Conservation (phyloP, 805 yeast genomes). For the Zygoascus bituminiphila region DNA sequence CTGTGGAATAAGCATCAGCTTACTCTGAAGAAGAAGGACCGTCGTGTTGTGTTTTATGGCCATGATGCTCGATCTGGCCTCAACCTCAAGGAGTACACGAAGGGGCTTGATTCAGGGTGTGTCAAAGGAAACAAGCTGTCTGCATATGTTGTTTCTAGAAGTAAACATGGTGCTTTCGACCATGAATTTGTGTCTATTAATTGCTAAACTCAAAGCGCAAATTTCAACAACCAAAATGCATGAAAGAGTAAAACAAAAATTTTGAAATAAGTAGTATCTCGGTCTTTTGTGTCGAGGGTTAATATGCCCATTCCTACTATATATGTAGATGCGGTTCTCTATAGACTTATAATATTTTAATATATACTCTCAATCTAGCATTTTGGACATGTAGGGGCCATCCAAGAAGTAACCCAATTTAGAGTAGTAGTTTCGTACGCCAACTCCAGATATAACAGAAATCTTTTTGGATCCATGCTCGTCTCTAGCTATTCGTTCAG, state of each 20-base stretch:
- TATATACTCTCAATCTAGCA: slow-evolving; percentile 15
- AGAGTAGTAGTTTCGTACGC: slow-evolving; percentile 92
- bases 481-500: slow-evolving; percentile 88
- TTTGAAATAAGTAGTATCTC: background rate
- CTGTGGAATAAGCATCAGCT: slow-evolving; percentile 43
- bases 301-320: too few species aligned
- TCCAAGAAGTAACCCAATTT: slow-evolving; percentile 86
- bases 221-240: too few species aligned
- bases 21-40: slow-evolving; percentile 18
- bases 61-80: slow-evolving; percentile 82
- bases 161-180: slow-evolving; percentile 20
- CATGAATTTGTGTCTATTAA: slow-evolving; percentile 25
- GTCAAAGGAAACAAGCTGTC: slow-evolving; percentile 62
- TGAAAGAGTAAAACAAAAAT: background rate
- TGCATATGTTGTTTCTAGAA: slow-evolving; percentile 43
- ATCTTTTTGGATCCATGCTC: slow-evolving; percentile 91
- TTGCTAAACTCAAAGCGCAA: slow-evolving; percentile 12
- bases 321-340: too few species aligned
- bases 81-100: slow-evolving; percentile 52
- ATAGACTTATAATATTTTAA: too few species aligned
- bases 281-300: background rate
- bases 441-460: slow-evolving; percentile 94
- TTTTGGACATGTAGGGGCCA: slow-evolving; percentile 96
- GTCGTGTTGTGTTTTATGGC: slow-evolving; percentile 61
- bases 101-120: slow-evolving; percentile 81